These are phyloP conservation scores for Chenopodium quinoa DNA, from an alignment of 148 eudicot species.

Conservation along the genomic window DNA sequence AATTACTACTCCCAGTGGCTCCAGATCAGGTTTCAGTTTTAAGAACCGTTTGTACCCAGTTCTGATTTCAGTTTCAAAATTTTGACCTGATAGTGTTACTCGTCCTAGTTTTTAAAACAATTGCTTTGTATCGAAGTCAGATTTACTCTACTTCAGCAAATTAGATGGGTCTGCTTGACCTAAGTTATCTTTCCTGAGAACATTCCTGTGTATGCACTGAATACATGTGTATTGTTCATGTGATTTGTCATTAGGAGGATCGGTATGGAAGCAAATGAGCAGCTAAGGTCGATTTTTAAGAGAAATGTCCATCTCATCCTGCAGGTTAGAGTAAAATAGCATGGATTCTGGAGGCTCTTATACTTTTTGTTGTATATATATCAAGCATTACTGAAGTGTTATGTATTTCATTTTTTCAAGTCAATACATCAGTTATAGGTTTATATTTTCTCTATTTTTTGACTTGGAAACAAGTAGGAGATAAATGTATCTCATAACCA, in stretches of 20 bases:
- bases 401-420: neutral
- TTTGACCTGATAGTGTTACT: neutral
- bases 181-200: neutral
- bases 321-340: constrained; percentile 62
- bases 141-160: neutral
- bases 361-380: constrained; percentile 17
- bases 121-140: neutral
- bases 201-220: neutral
- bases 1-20: neutral
- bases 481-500: neutral
- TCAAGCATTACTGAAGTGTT: neutral
- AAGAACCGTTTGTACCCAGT: neutral
- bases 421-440: neutral
- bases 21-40: neutral
- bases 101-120: neutral
- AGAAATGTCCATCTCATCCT: constrained; percentile 82
- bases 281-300: constrained; percentile 78
- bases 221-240: constrained; percentile 3
- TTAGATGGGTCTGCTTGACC: too few relatives aligned
- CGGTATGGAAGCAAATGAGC: constrained; percentile 89
- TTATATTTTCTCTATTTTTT: neutral
- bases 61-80: neutral
- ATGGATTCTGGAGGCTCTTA: neutral
- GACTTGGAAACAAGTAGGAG: neutral
- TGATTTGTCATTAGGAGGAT: constrained; percentile 52